Conservation (phyloP, 352 stramenopile species). For the Phytophthora niederhauseri region DNA sequence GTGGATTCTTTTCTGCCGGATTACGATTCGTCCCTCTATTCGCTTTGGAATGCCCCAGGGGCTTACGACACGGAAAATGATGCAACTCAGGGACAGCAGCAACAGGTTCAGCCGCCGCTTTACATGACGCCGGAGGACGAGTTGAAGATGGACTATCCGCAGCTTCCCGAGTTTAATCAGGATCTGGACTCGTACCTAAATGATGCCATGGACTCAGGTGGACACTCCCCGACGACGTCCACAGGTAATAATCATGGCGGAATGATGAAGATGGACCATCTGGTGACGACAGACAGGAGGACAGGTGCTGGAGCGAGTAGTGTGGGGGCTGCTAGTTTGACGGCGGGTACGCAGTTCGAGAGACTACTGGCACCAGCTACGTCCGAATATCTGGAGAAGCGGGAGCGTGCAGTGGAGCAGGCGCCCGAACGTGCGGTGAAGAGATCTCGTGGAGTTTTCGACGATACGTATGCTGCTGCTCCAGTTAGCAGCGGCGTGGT, state of each 20-base stretch:
- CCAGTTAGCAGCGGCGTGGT: slow-evolving; percentile 6
- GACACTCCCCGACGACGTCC: slow-evolving; percentile 40
- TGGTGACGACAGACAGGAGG: slow-evolving; percentile 28
- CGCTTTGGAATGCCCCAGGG: slow-evolving; percentile 63
- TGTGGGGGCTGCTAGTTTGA: not conserved
- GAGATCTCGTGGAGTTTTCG: slow-evolving; percentile 23
- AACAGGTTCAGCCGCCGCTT: slow-evolving; percentile 31
- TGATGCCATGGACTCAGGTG: slow-evolving; percentile 55
- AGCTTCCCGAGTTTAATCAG: slow-evolving; percentile 73
- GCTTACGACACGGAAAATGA: slow-evolving; percentile 58
- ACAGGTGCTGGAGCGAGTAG: not conserved
- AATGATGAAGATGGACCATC: slow-evolving; percentile 44
- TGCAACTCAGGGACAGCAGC: slow-evolving; percentile 22
- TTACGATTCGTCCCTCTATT: slow-evolving; percentile 74
- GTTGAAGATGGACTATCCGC: slow-evolving; percentile 75
- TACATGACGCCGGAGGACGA: slow-evolving; percentile 65
- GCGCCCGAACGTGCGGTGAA: slow-evolving; percentile 10
- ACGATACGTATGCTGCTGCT: slow-evolving; percentile 17
- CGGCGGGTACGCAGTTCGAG: slow-evolving; percentile 43
- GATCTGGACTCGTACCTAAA: slow-evolving; percentile 78
- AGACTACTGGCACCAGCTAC: slow-evolving; percentile 34
- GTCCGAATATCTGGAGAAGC: slow-evolving; percentile 43
- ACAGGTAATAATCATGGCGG: slow-evolving; percentile 3
- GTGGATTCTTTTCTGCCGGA: slow-evolving; percentile 69
- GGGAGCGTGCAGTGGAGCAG: slow-evolving; percentile 29